Conservation (phyloP, 2,329 filamentous ascomycete genomes). For the Monosporascus sp. region DNA sequence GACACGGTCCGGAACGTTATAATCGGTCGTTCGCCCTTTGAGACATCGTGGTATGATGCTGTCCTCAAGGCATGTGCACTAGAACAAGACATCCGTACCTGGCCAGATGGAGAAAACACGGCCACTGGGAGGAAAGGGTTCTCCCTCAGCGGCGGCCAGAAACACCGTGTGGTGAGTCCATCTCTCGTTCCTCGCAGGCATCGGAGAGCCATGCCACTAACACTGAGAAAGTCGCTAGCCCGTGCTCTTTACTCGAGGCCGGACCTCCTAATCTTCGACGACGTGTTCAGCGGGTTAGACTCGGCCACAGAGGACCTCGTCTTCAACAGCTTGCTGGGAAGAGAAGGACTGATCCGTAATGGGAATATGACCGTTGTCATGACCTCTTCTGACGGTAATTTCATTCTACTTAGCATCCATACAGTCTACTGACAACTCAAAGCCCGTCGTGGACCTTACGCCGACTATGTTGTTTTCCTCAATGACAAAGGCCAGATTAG, state of each 20-base stretch:
- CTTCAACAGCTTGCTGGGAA: background rate
- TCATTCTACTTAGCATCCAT: background rate
- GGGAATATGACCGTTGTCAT: background rate
- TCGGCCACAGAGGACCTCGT: background rate
- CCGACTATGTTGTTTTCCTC: too few species aligned
- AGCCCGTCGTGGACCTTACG: too few species aligned
- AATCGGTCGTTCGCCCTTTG: constrained; percentile 8
- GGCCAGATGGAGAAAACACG: constrained; percentile 21
- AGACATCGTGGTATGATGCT: constrained; percentile 9
- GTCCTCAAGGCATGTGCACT: constrained; percentile 12
- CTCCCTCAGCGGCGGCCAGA: constrained; percentile 24
- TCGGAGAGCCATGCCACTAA: too few species aligned
- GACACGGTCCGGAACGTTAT: constrained; percentile 15
- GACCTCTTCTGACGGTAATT: background rate
- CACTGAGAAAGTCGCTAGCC: constrained; percentile 10
- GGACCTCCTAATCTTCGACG: background rate
- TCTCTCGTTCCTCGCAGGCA: too few species aligned
- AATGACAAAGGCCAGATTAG: too few species aligned
- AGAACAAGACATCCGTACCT: constrained; percentile 7
- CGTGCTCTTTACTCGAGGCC: constrained; percentile 14
- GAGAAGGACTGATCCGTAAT: background rate
- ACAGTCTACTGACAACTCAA: too few species aligned
- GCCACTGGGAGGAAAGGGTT: constrained; percentile 23
- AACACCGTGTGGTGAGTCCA: constrained; percentile 14
- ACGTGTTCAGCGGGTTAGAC: background rate